Base-by-base conservation (phyloP, 2,329 filamentous ascomycete species). In the Diaporthe citrichinensis region DNA sequence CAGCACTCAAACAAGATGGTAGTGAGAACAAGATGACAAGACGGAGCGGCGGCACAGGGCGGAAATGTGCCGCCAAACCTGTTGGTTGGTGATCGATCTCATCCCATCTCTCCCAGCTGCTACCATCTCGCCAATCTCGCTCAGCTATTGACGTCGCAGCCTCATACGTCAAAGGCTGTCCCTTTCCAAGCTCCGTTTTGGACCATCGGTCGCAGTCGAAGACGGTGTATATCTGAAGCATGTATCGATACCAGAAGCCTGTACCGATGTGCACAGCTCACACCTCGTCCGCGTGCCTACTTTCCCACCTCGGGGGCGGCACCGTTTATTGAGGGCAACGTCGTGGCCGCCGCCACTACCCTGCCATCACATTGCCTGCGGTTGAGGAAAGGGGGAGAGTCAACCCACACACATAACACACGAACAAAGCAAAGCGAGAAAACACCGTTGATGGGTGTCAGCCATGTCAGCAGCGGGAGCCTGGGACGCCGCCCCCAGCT, bases 381-480 rank as follows among this genome's bases (percentile, higher is more conserved):
- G 46, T 53, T 68, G 65, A 53, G 65, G 14, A 65, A 65, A 17
- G 28, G 61, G 41, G 61, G 61, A 49, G n/a, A 65, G 46, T 53
- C 44, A 68, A 25, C 59, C 59, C 39, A 36, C 28, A 23, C 31
- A 36, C 20, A 41, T 10, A 23, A 15, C 34, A 34, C 4, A 25
- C 10, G 14, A 28, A 12, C 49, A 58, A n/a, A 23, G 15, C n/a
- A 44, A 68, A 25, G 44, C 44, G 41, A 41, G n/a, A 15, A 4
- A 57, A 20, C 17, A 23, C 34, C 31, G 46, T 53, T 53, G 65
- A 41, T 53, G 65, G 65, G 34, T 68, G 65, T 68, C 65, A 53
- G 65, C 65, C 65, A 68, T 68, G 62, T 68, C 65, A 68, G 65
- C 65, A 53, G 65, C 65, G 65, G 65, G 65, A 68, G 65, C 46